Base-by-base conservation (phyloP, 2,329 filamentous ascomycete genomes). In the Fusarium sp. region DNA sequence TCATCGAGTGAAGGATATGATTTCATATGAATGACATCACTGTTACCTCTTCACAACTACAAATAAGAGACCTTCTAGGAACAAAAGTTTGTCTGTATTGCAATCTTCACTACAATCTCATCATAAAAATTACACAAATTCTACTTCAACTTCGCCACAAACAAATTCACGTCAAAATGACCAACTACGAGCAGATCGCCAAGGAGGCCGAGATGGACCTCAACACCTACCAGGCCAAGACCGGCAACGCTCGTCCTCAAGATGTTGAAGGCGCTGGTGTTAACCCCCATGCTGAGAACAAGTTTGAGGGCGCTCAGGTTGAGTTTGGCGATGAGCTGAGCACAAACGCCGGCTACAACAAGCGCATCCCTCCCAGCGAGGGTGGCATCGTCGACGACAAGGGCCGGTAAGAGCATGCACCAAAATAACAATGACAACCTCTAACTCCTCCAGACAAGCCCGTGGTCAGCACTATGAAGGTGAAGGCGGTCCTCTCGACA, bases 141-240 rank as follows among this genome's bases (percentile, higher is more conserved):
- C 18, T 24, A 48, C 18, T 41, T 12, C 24, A 11, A 15, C 28
- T 30, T 12, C 18, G 18, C 24, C 28, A 45, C 18, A 47, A 34
- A 54, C 22, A 47, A 36, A 26, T 60, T 26, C 55, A 39, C 10
- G 13, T 22, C 62, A 63, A 42, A 47, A 81, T 81, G 79, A 50
- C 78, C 36, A 80, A 84, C 66, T 82, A 85, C 63, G 82, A 83
- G 68, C 76, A 84, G 60, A 84, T 87, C 62, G 83, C 86, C 63
- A 79, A 83, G 39, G 77, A 85, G 75, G 85, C 86, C 50, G 85
- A 88, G 81, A 78, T 77, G 59, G 85, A 87, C 73, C 81, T 87
- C 62, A 87, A 87, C 81, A 84, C 80, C 18, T 85, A 86, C 75
- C 82, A 85, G 72, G 78, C 85, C 73, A 87, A 87, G 79, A 86